These are phyloP conservation scores for Diplodia corticola DNA, from an alignment of 2,329 filamentous ascomycete genomes.

Conservation along the genomic window DNA sequence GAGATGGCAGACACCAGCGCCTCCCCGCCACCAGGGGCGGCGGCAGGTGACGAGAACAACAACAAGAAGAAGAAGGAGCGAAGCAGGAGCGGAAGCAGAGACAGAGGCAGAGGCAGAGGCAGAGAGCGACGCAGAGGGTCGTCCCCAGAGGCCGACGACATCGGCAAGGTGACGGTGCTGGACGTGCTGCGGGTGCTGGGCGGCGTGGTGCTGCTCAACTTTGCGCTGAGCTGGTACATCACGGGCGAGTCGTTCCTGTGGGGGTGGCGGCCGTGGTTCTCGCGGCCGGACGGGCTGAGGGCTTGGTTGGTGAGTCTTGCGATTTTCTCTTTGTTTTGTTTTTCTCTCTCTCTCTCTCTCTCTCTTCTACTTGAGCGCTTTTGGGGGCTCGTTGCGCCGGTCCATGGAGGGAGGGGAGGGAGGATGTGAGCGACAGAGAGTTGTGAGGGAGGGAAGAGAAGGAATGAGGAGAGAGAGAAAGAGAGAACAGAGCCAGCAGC, in stretches of 20 bases:
- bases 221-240: constrained; percentile 73
- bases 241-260: constrained; percentile 60
- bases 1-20: neutral
- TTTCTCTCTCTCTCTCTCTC: neutral
- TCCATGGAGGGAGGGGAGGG: neutral
- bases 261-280: constrained; percentile 43
- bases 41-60: neutral
- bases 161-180: constrained; percentile 48
- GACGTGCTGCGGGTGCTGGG: constrained; percentile 70
- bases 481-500: neutral
- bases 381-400: too few relatives aligned
- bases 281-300: constrained; percentile 38
- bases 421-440: neutral
- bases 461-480: neutral
- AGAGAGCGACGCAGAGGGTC: neutral
- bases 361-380: too few relatives aligned
- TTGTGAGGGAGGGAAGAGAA: neutral
- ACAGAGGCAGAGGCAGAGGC: too few relatives aligned
- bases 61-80: neutral
- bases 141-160: constrained; percentile 13
- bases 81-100: constrained; percentile 8
- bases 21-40: neutral
- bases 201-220: constrained; percentile 66
- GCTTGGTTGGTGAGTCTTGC: constrained; percentile 31
- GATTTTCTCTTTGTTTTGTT: neutral